phyloP scores from a whole-genome alignment of 2,329 filamentous ascomycete genomes.

The Sporothrix curviconia region DNA sequence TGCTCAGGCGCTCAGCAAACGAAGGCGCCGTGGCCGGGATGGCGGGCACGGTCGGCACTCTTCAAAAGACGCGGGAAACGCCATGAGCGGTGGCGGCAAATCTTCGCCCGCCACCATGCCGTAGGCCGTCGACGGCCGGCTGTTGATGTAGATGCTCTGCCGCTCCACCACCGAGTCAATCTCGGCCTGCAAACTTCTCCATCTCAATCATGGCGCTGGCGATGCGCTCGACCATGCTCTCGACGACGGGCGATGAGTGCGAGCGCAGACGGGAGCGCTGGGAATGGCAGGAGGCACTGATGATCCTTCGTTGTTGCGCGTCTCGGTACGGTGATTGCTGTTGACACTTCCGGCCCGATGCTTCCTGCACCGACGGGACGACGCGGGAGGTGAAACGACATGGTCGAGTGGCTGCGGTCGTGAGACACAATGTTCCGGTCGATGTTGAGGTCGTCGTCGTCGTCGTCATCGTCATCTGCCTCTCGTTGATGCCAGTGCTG shows the following conservation, averaged over 20 bases:
- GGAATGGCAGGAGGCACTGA: slow-evolving; percentile 33
- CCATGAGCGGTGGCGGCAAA: not conserved
- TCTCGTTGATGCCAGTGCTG: no score
- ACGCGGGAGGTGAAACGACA: slow-evolving; percentile 51
- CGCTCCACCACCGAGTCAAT: slow-evolving; percentile 56
- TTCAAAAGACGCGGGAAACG: slow-evolving; percentile 33
- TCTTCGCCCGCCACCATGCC: slow-evolving; percentile 30
- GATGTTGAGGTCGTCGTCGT: slow-evolving; percentile 30
- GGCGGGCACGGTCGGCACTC: slow-evolving; percentile 51
- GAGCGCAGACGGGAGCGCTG: slow-evolving; percentile 40
- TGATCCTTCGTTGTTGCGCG: no score
- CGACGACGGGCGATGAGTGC: slow-evolving; percentile 41
- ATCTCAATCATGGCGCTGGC: slow-evolving; percentile 52
- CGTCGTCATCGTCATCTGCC: no score
- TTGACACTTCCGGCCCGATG: not conserved
- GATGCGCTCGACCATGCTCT: slow-evolving; percentile 48
- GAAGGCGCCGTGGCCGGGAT: slow-evolving; percentile 51
- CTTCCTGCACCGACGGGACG: slow-evolving; percentile 29
- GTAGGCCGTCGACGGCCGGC: slow-evolving; percentile 46
- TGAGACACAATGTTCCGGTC: slow-evolving; percentile 23
- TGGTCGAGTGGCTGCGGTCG: slow-evolving; percentile 42
- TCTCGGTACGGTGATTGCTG: no score
- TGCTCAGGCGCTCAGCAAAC: slow-evolving; percentile 49
- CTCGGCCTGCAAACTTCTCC: slow-evolving; percentile 50
- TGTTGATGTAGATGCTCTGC: slow-evolving; percentile 50